Conservation (phyloP, 768 basidiomycete genomes). For the Lentinula detonsa region DNA sequence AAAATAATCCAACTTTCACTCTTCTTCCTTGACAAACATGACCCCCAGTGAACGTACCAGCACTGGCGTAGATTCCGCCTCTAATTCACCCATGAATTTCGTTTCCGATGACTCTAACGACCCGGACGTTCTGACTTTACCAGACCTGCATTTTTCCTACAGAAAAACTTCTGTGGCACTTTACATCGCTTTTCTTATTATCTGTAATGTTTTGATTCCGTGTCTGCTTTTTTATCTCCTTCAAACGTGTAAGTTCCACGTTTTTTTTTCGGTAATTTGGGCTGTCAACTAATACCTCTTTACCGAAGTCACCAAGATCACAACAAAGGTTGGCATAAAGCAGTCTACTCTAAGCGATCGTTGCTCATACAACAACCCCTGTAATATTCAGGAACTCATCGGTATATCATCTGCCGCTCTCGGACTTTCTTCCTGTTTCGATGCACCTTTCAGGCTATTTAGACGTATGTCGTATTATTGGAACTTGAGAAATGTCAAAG, state of each 20-base stretch:
- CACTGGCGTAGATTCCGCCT: neutral
- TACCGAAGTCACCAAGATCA: constrained; percentile 12
- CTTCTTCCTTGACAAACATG: neutral
- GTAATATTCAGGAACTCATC: constrained; percentile 11
- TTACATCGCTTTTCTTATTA: constrained; percentile 19
- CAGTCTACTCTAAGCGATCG: neutral
- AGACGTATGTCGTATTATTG: constrained; percentile 16
- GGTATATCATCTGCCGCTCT: constrained; percentile 23
- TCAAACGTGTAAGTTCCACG: constrained; percentile 14
- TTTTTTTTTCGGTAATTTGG: neutral
- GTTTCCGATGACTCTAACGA: neutral
- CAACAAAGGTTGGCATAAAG: constrained; percentile 8
- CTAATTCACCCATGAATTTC: neutral
- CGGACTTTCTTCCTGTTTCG: constrained; percentile 25
- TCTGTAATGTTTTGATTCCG: constrained; percentile 23
- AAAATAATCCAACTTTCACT: neutral
- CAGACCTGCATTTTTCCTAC: constrained; percentile 4
- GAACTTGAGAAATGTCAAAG: neutral
- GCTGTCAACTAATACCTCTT: neutral
- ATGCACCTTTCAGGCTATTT: constrained; percentile 22
- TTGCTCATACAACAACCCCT: too few relatives aligned
- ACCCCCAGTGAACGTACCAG: neutral
- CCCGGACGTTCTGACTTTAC: neutral
- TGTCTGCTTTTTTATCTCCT: constrained; percentile 23
- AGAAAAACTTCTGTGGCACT: neutral